Base-by-base conservation (phyloP, 805 yeast genomes). In the Tetrapisispora fleetii region DNA sequence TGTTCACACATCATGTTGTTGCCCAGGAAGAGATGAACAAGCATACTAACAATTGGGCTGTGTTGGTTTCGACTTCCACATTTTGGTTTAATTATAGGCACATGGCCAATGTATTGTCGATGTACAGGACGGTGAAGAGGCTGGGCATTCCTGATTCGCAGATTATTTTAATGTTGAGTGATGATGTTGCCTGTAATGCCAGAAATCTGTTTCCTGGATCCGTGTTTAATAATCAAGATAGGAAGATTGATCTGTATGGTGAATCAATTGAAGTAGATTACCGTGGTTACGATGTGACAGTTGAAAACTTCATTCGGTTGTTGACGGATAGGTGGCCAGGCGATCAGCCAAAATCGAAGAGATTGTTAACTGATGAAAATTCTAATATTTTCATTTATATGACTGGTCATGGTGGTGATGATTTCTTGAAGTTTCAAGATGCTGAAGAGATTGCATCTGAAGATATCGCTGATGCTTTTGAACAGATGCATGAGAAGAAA, bases 341-440 rank as follows among this genome's bases (percentile, higher is more conserved):
- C 36, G 90, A 87, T 48, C 96, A 91, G 54, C 98, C 99, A 3
- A 75, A 95, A 53, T 85, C 95, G 14, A 93, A 93, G 67, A 74
- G 98, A 54, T 71, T 93, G 43, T 69, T 90, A 51, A 88, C 98
- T 0, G 98, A 93, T 70, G 97, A 90, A 63, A 81, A 88, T 63
- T 86, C 96, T 30, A 93, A 93, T 64, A 88, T 93, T 45, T 86
- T 93, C 66, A 84, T 93, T 27, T 93, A 93, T 64, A 75, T 93
- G 81, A 93, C 99, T 1, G 99, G 99, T 22, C 99, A 93, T 67
- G 99, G 99, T 22, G 99, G 99, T 46, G 88, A 90, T 59, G 98
- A 93, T 66, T 93, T 93, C 66, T 76, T 93, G 58, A 93, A 93
- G 67, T 93, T 93, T 66, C 99, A 93, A 69, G 99, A 93, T 63